Evolutionary conservation across 2,329 filamentous ascomycete genomes (phyloP).

Genomic region (Zymoseptoria pseudotritici): DNA sequence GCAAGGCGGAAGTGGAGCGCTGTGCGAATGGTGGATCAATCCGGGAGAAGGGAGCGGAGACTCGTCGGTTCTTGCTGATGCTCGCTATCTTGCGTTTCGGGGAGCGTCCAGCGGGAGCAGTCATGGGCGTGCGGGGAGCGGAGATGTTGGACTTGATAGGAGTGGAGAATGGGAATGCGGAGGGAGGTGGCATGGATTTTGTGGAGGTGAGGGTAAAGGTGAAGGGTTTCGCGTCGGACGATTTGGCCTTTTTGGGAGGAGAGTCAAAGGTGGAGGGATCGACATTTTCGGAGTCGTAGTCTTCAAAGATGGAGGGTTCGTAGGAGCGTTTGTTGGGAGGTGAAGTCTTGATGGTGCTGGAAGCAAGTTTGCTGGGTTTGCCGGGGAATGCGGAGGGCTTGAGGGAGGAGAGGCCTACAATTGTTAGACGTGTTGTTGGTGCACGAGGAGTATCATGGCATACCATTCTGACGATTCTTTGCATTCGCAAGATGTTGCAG

Average conservation of each 20-base stretch:
- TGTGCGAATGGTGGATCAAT: slow-evolving; percentile 62
- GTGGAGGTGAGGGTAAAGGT: slow-evolving; percentile 24
- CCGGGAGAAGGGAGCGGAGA: slow-evolving; percentile 57
- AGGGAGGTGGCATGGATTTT: slow-evolving; percentile 33
- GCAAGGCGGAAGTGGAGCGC: slow-evolving; percentile 43
- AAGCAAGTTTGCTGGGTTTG: slow-evolving; percentile 11
- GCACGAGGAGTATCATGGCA: slow-evolving; percentile 9
- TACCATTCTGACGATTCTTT: slow-evolving; percentile 68
- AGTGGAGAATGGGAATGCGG: slow-evolving; percentile 24
- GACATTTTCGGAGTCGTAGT: slow-evolving; percentile 51
- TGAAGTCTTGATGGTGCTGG: slow-evolving; percentile 25
- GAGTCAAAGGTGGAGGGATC: slow-evolving; percentile 47
- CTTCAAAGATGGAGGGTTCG: slow-evolving; percentile 37
- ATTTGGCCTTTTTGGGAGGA: slow-evolving; percentile 46
- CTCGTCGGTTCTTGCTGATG: slow-evolving; percentile 58
- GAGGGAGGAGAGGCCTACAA: slow-evolving; percentile 14
- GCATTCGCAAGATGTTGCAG: slow-evolving; percentile 65
- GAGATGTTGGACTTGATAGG: slow-evolving; percentile 34
- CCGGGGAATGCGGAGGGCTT: slow-evolving; percentile 20
- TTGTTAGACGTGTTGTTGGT: background rate
- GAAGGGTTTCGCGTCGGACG: slow-evolving; percentile 35
- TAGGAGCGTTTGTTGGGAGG: slow-evolving; percentile 41
- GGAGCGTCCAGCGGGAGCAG: slow-evolving; percentile 72
- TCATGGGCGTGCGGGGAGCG: slow-evolving; percentile 36
- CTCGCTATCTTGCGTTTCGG: slow-evolving; percentile 64